A percentile compares a stretch with the other conserved stretches of the same genome.
Evolutionary conservation across 768 basidiomycete genomes (phyloP).

Genomic region (Phanerodontia chrysosporium): DNA sequence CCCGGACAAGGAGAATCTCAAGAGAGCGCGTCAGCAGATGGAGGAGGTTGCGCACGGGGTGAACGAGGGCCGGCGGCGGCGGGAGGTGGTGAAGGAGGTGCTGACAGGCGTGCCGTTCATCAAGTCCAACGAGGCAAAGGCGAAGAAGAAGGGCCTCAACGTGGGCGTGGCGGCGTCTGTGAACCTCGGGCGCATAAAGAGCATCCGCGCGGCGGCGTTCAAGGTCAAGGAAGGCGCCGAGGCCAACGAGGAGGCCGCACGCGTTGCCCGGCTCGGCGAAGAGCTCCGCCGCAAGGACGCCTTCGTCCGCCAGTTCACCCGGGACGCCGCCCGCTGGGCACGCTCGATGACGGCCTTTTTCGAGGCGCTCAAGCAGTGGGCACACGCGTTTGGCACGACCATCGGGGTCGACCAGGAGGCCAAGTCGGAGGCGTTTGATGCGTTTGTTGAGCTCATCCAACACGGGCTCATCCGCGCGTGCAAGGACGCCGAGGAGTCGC

Average conservation of each 20-base stretch:
- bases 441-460: slow-evolving; percentile 45
- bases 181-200: slow-evolving; percentile 60
- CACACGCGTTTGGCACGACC: slow-evolving; percentile 59
- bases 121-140: slow-evolving; percentile 26
- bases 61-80: slow-evolving; percentile 72
- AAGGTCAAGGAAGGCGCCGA: slow-evolving; percentile 32
- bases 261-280: slow-evolving; percentile 50
- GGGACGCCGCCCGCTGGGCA: slow-evolving; percentile 61
- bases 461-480: slow-evolving; percentile 49
- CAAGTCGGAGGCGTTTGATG: slow-evolving; percentile 61
- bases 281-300: slow-evolving; percentile 53
- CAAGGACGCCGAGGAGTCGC: slow-evolving; percentile 46
- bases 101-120: slow-evolving; percentile 32
- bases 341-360: slow-evolving; percentile 46
- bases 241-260: slow-evolving; percentile 39
- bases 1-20: slow-evolving; percentile 57
- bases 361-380: slow-evolving; percentile 54
- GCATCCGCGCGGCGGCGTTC: slow-evolving; percentile 32
- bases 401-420: slow-evolving; percentile 33
- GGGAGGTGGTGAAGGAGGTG: slow-evolving; percentile 77
- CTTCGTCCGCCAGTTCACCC: slow-evolving; percentile 60
- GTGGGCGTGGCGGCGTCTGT: slow-evolving; percentile 51
- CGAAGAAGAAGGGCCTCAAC: slow-evolving; percentile 36
- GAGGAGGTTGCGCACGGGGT: slow-evolving; percentile 73
- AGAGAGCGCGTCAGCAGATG: slow-evolving; percentile 50